Percentiles rank a stretch among this genome's conserved stretches.
These are phyloP conservation scores for Salvia splendens DNA, from an alignment of 257 asterid genomes.

Conservation along the genomic window DNA sequence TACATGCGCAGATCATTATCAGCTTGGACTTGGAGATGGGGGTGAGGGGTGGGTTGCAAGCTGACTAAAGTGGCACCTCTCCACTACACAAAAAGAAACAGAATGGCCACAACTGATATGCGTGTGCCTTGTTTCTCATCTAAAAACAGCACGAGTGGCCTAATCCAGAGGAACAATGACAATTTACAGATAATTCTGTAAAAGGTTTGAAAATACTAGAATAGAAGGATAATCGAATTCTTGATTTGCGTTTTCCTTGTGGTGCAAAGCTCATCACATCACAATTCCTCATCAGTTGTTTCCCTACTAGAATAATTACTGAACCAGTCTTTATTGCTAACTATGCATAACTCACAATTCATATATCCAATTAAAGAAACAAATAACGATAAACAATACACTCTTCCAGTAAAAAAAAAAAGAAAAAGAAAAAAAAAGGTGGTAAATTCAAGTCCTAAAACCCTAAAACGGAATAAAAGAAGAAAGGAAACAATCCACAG, in stretches of 20 bases:
- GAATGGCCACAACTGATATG: conserved; percentile 12
- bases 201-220: background rate
- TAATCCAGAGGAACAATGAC: conserved; percentile 5
- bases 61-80: conserved; percentile 16
- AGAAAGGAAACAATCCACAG: conserved; percentile 7
- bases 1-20: conserved; percentile 11
- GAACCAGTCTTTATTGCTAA: conserved; percentile 22
- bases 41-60: background rate
- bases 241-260: conserved; percentile 1
- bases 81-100: conserved; percentile 19
- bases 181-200: conserved; percentile 16
- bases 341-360: conserved; percentile 9
- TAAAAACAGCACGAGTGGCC: background rate
- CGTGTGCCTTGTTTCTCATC: background rate
- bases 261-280: conserved; percentile 21
- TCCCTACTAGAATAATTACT: conserved; percentile 10
- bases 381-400: background rate
- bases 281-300: conserved; percentile 3
- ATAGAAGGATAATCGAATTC: conserved; percentile 13
- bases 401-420: conserved; percentile 13
- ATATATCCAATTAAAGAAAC: conserved; percentile 9
- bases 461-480: conserved; percentile 31
- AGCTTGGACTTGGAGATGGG: conserved; percentile 13
- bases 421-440: background rate
- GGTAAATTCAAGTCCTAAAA: conserved; percentile 20